Base-by-base conservation (phyloP, 2,329 filamentous ascomycete genomes). In the Emmonsiellopsis sp. region DNA sequence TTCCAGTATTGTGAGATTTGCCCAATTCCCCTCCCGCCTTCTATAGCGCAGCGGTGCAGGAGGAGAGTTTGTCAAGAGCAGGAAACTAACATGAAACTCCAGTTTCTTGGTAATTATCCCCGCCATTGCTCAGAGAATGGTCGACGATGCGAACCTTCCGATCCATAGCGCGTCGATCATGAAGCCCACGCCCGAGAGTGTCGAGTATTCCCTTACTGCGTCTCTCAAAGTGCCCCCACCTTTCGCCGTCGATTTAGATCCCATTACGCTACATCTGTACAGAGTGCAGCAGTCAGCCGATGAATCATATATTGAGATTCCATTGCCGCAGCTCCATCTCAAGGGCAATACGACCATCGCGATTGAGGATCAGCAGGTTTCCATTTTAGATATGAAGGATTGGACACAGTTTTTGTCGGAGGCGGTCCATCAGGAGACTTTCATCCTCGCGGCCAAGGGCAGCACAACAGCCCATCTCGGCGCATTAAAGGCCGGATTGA, bases 241-340 rank as follows among this genome's bases (percentile, higher is more conserved):
- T 1, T 49, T 63, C n/a, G 49, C 42, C 1, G 56, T 62, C 31
- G 51, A 39, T 8, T 57, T 55, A 0, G 67, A 74, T 31, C 65
- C 73, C 0, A 56, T 74, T 42, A 62, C 63, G 3, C 58, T 78
- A 3, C 61, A 64, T 9, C 60, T 77, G 1, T 76, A 74, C 59
- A 74, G 74, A 61, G 65, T 68, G 27, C 63, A 69, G 1, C 67
- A 67, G 2, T 58, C 62, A 2, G 60, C 60, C 1, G 51, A 58
- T 8, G 13, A 57, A 6, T 52, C 59, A 11, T 63, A 60, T 45
- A 21, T 62, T 4, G 48, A 33, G 1, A 51, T 62, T 1, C n/a
- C 43, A 3, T 27, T 64, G 14, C 60, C 55, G 2, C 42, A 49
- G 4, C 57, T 59, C 32, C 54, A 43, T 10, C 44, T 63, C 7